phyloP scores from a whole-genome alignment of 495 filamentous ascomycete genomes.

The Massariosphaeria phaeospora region DNA sequence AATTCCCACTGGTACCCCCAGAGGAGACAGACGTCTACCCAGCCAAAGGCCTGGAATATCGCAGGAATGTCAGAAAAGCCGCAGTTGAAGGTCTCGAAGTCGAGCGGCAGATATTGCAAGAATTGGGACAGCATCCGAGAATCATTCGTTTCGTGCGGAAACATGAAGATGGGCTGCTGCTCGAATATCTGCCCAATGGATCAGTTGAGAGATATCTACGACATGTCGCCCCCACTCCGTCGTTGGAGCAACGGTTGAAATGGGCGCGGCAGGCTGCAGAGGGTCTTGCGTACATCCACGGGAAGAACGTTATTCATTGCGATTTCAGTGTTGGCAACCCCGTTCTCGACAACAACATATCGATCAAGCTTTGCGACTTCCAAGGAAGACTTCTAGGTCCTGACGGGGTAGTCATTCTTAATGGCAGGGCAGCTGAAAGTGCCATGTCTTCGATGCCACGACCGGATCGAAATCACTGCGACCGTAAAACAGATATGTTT shows the following conservation, averaged over 20 bases:
- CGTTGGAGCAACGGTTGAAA: neutral
- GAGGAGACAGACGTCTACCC: neutral
- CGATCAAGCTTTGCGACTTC: neutral
- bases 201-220: conserved; percentile 1
- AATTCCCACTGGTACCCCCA: neutral
- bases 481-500: neutral
- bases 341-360: neutral
- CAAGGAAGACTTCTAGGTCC: no score
- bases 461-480: neutral
- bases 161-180: neutral
- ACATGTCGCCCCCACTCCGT: neutral
- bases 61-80: neutral
- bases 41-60: neutral
- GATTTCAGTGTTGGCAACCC: neutral
- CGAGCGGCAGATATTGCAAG: neutral
- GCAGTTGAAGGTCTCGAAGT: neutral
- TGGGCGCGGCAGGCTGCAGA: neutral
- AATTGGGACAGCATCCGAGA: conserved; percentile 1
- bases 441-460: neutral
- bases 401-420: no score
- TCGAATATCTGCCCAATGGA: neutral
- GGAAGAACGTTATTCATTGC: neutral
- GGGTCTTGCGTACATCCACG: neutral
- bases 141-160: neutral
- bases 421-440: neutral